Conservation (phyloP, 306 rosid genomes). For the Erythrophleum fordii region DNA sequence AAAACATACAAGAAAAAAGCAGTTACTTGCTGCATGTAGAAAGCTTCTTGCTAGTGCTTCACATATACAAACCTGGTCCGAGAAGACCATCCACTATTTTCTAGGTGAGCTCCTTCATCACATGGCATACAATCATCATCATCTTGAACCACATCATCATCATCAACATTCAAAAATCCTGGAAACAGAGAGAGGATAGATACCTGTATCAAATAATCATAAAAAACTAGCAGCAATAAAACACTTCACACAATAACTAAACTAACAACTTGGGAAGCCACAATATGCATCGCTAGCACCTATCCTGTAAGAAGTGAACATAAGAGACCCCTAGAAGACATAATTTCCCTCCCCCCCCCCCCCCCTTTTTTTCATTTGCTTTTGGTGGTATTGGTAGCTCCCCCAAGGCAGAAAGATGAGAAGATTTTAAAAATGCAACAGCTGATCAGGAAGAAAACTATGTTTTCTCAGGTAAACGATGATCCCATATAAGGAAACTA, state of each 20-base stretch:
- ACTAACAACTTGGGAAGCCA: background rate
- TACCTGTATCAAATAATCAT: conserved; percentile 29
- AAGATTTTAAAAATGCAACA: too few species aligned
- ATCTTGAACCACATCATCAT: conserved; percentile 77
- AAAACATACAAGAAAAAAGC: background rate
- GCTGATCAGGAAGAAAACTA: too few species aligned
- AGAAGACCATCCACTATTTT: conserved; percentile 98
- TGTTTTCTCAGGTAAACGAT: too few species aligned
- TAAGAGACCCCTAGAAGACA: background rate
- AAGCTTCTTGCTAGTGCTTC: conserved; percentile 26
- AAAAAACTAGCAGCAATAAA: conserved; percentile 18
- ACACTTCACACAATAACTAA: background rate
- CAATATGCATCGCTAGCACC: background rate
- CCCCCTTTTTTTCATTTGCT: background rate
- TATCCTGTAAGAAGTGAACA: background rate
- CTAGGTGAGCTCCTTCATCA: conserved; percentile 73
- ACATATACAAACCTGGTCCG: conserved; percentile 80
- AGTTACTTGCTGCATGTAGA: conserved; percentile 11
- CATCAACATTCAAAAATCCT: conserved; percentile 92
- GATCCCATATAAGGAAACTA: too few species aligned
- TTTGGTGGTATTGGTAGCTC: background rate
- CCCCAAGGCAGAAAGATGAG: background rate
- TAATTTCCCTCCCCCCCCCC: background rate
- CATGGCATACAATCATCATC: conserved; percentile 57
- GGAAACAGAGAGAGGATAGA: conserved; percentile 33